Percentiles rank a stretch among this genome's conserved stretches.
phyloP scores from a whole-genome alignment of 31 red algal species.

The Porphyra umbilicalis region DNA sequence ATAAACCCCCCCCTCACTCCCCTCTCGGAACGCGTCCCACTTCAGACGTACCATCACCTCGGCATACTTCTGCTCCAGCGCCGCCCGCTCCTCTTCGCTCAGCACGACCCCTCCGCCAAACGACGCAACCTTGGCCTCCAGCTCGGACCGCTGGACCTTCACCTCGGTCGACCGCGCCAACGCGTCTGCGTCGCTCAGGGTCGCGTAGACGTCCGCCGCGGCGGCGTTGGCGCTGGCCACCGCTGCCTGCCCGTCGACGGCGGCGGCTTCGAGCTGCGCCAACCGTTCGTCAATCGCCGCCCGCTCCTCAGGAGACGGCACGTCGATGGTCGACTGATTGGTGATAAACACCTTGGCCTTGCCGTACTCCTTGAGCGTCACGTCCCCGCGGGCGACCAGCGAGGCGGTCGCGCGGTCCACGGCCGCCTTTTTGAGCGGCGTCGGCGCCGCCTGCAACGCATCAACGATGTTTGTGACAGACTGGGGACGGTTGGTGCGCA shows the following conservation, averaged over 20 bases:
- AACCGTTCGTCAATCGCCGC: slow-evolving; percentile 44
- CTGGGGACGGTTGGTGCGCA: slow-evolving; percentile 65
- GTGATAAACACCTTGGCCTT: slow-evolving; percentile 95
- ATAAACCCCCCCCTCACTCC: no score
- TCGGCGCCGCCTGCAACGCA: slow-evolving; percentile 41
- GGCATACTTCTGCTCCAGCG: background rate
- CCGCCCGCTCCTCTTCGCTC: background rate
- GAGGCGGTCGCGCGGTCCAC: slow-evolving; percentile 68
- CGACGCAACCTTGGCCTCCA: slow-evolving; percentile 9
- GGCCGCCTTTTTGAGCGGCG: slow-evolving; percentile 77
- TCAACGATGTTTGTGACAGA: slow-evolving; percentile 91
- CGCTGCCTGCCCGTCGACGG: slow-evolving; percentile 10
- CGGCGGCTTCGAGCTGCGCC: slow-evolving; percentile 7
- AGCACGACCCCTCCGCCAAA: slow-evolving; percentile 21
- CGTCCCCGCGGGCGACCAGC: slow-evolving; percentile 60
- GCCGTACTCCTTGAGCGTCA: slow-evolving; percentile 92
- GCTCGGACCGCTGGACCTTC: slow-evolving; percentile 8
- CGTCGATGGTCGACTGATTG: slow-evolving; percentile 61
- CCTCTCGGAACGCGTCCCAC: no score
- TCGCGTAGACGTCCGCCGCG: background rate
- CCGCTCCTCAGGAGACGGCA: slow-evolving; percentile 60
- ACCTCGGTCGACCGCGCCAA: slow-evolving; percentile 11
- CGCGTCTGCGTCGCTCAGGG: slow-evolving; percentile 45
- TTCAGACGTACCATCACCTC: background rate
- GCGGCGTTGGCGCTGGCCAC: background rate